These are phyloP conservation scores for Paragyromitra xinjiangensis DNA, from an alignment of 495 filamentous ascomycete genomes.

Conservation along the genomic window DNA sequence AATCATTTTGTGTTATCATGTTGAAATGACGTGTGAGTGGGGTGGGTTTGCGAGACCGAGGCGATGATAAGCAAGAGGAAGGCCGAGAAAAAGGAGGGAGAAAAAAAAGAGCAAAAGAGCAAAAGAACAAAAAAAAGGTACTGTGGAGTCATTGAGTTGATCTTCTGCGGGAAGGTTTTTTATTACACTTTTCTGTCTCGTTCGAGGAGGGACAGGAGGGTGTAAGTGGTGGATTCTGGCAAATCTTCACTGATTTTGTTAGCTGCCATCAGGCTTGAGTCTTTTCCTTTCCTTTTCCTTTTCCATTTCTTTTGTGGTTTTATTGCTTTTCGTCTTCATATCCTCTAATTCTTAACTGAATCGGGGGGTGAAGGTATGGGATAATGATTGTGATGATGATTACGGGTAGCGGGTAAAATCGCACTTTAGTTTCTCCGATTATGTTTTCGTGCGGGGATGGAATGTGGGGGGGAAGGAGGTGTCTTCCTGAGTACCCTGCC, in stretches of 20 bases:
- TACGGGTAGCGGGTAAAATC: slow-evolving; percentile 40
- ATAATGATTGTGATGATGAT: slow-evolving; percentile 33
- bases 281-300: slow-evolving; percentile 38
- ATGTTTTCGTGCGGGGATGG: slow-evolving; percentile 40
- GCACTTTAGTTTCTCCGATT: slow-evolving; percentile 32
- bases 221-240: slow-evolving; percentile 39
- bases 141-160: slow-evolving; percentile 52
- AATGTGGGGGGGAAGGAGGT: slow-evolving; percentile 31
- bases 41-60: slow-evolving; percentile 7
- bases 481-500: slow-evolving; percentile 1
- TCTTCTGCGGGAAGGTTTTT: slow-evolving; percentile 54
- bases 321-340: slow-evolving; percentile 29
- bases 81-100: slow-evolving; percentile 36
- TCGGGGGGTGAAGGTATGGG: slow-evolving; percentile 19
- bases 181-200: slow-evolving; percentile 50
- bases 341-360: slow-evolving; percentile 38
- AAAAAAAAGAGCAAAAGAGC: slow-evolving; percentile 48
- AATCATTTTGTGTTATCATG: slow-evolving; percentile 36
- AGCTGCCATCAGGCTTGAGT: slow-evolving; percentile 49
- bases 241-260: slow-evolving; percentile 52
- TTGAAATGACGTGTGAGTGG: background rate
- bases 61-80: slow-evolving; percentile 15
- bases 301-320: slow-evolving; percentile 32
- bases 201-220: slow-evolving; percentile 42
- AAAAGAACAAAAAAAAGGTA: slow-evolving; percentile 52